A percentile compares a stretch with the other conserved stretches of the same genome.
Evolutionary conservation across 2,329 filamentous ascomycete genomes (phyloP).

Genomic region (Myriosclerotinia scirpicola): DNA sequence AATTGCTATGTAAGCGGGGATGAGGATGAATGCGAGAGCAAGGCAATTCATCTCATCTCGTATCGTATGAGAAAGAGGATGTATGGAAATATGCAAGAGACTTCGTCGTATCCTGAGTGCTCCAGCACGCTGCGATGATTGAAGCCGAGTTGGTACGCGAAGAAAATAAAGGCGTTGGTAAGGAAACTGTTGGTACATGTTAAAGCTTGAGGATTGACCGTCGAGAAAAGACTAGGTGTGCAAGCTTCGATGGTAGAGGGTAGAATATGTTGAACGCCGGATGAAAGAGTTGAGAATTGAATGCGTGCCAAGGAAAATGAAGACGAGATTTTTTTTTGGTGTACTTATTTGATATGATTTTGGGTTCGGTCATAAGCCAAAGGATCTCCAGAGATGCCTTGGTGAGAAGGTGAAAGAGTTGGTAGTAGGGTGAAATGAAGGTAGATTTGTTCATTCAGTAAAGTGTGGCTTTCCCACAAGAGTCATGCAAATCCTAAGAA

Average conservation of each 20-base stretch:
- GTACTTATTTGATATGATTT: neutral
- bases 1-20: neutral
- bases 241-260: neutral
- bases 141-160: neutral
- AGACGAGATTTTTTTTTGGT: neutral
- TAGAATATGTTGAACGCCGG: slow-evolving; percentile 11
- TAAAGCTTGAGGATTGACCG: neutral
- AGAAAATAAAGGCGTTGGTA: slow-evolving; percentile 1
- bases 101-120: slow-evolving; percentile 2
- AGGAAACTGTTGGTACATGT: slow-evolving; percentile 11
- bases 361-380: neutral
- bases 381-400: slow-evolving; percentile 10
- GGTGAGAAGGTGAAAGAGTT: neutral
- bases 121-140: neutral
- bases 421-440: neutral
- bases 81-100: neutral
- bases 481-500: slow-evolving; percentile 19
- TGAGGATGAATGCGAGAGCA: neutral
- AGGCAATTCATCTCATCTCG: neutral
- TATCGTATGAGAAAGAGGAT: neutral
- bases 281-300: slow-evolving; percentile 10
- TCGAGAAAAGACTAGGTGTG: neutral
- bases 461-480: slow-evolving; percentile 19
- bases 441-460: neutral
- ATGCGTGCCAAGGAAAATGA: slow-evolving; percentile 8